Base-by-base conservation (phyloP, 768 basidiomycete species). In the Tremella fuciformis region DNA sequence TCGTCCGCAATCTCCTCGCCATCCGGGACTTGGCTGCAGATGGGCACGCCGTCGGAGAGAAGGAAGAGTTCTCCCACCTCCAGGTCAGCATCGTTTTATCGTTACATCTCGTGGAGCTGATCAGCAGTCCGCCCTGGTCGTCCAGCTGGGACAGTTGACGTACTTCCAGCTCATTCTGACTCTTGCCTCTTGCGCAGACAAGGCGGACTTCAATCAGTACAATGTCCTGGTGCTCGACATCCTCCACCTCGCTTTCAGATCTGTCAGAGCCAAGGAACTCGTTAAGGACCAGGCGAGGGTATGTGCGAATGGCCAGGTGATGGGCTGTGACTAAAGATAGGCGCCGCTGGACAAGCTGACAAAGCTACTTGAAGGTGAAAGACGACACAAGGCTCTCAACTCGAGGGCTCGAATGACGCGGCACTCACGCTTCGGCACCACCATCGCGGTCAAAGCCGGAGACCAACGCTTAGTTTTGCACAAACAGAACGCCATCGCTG, bases 341-440 rank as follows among this genome's bases (percentile, higher is more conserved):
- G 86, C 85, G 80, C 86, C 50, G 77, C 81, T 66, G 21, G 77
- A 78, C 22, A 70, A 78, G 13, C 81, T 99, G 1, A 83, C 85
- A 8, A 84, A 84, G 41, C 83, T 97, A 51, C 83, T 99, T 15
- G 86, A 85, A 2, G 78, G 82, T 34, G 96, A 99, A 78, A 84
- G 84, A 60, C 83, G 82, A 56, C 80, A 80, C 41, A 86, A 85
- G 59, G 81, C 82, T 34, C 81, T 84, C 54, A 73, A 82, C 22
- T 80, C 83, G 0, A 81, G 84, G 49, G 79, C 81, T 49, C 79
- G 83, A 3, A 78, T 85, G 52, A 88, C 91, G 19, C 84, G 96
- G 29, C 96, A 99, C 78, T 91, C 91, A 22, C 85, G 93, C 49
- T 99, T 99, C 77, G 96, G 96, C 1, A 98, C 96, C 1, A 98